Conservation (phyloP, 2,329 filamentous ascomycete genomes). For the Scytalidium sp. region DNA sequence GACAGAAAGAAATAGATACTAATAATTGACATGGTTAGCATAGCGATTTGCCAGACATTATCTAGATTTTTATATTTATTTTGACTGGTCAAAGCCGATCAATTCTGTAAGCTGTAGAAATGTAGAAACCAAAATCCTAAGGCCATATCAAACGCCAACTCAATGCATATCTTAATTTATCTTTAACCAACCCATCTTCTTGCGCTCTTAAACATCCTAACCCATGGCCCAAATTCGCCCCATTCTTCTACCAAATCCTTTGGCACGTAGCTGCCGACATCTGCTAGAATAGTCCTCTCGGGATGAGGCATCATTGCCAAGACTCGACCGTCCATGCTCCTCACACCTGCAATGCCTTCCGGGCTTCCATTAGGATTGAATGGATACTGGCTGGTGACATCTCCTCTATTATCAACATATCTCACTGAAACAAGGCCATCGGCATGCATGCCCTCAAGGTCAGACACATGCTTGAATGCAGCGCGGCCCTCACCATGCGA, state of each 20-base stretch:
- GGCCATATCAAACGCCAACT: not conserved
- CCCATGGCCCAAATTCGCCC: constrained; percentile 71
- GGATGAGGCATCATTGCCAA: constrained; percentile 75
- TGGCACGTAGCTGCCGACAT: constrained; percentile 65
- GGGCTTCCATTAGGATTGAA: constrained; percentile 78
- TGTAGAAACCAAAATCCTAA: not conserved
- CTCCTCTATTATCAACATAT: constrained; percentile 80
- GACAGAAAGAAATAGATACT: too few relatives aligned
- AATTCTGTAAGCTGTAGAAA: not conserved
- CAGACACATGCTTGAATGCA: constrained; percentile 55
- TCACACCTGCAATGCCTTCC: constrained; percentile 65
- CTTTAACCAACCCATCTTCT: constrained; percentile 65
- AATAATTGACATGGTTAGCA: too few relatives aligned
- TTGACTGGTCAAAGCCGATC: not conserved
- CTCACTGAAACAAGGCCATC: constrained; percentile 72
- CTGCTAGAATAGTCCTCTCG: constrained; percentile 64
- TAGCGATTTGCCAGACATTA: too few relatives aligned
- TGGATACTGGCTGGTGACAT: constrained; percentile 79
- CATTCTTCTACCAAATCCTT: constrained; percentile 53
- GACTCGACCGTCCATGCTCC: constrained; percentile 63
- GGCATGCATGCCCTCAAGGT: constrained; percentile 53
- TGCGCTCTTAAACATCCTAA: constrained; percentile 68
- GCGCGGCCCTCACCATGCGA: constrained; percentile 92
- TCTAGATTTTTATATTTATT: too few relatives aligned
- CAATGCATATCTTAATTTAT: not conserved